These are phyloP conservation scores for Exidia glandulosa DNA, from an alignment of 768 basidiomycete genomes.

Conservation along the genomic window DNA sequence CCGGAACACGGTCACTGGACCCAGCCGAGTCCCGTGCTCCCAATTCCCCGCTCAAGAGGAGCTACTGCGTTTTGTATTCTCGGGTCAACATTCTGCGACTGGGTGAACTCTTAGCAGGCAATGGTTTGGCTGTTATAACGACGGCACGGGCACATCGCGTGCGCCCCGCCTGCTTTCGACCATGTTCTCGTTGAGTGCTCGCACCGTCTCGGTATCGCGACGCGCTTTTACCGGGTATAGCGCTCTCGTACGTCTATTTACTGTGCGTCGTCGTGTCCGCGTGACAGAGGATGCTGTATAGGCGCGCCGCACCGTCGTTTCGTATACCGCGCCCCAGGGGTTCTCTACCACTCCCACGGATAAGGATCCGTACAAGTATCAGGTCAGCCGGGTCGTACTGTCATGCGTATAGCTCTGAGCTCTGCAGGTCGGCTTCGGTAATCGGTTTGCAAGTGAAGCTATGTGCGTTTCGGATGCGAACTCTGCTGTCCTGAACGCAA, in stretches of 20 bases:
- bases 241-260: neutral
- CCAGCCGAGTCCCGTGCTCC: too few relatives aligned
- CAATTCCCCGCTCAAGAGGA: too few relatives aligned
- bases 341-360: conserved; percentile 2
- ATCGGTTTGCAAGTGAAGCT: conserved; percentile 10
- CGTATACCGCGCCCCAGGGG: neutral
- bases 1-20: too few relatives aligned
- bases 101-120: too few relatives aligned
- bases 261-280: neutral
- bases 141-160: too few relatives aligned
- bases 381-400: conserved; percentile 4
- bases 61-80: too few relatives aligned
- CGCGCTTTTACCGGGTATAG: too few relatives aligned
- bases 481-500: neutral
- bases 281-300: neutral
- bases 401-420: neutral
- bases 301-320: neutral
- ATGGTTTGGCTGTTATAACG: too few relatives aligned
- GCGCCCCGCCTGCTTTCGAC: too few relatives aligned
- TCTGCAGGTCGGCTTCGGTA: conserved; percentile 9
- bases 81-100: too few relatives aligned
- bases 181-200: too few relatives aligned
- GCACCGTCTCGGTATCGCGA: too few relatives aligned
- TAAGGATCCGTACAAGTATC: conserved; percentile 9
- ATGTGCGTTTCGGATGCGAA: conserved; percentile 1